These are phyloP conservation scores for Rhytidiadelphus loreus DNA, from an alignment of 225 moss, liverwort and hornwort species.

Conservation along the genomic window DNA sequence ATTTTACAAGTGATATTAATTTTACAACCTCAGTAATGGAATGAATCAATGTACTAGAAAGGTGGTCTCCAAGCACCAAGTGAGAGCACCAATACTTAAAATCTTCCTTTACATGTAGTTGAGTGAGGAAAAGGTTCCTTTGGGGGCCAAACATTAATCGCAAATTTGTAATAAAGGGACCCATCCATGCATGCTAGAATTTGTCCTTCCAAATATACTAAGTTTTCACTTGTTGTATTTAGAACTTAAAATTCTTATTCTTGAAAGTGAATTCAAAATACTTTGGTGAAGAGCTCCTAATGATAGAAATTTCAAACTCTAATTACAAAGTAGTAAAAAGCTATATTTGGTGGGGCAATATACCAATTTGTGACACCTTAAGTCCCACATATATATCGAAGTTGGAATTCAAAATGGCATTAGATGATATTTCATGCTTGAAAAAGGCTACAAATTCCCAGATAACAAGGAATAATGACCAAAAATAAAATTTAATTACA, in stretches of 20 bases:
- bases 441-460: too few species aligned
- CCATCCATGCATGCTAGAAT: not conserved
- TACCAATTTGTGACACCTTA: fast-evolving
- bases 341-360: fast-evolving
- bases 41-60: not conserved
- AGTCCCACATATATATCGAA: not conserved
- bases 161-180: not conserved
- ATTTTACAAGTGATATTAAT: not conserved
- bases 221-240: not conserved
- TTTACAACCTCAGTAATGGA: not conserved
- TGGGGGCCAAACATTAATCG: fast-evolving
- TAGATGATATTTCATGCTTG: too few species aligned
- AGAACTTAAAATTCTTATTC: not conserved
- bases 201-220: not conserved
- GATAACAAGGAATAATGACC: too few species aligned
- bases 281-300: fast-evolving
- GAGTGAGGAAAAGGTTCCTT: not conserved
- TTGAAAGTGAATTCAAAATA: not conserved
- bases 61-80: too few species aligned
- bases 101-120: not conserved
- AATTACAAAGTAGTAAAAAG: not conserved
- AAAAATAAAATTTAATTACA: too few species aligned
- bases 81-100: not conserved
- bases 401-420: not conserved
- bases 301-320: not conserved